Percentiles rank a stretch among this genome's conserved stretches.
Conservation (phyloP, 331 rosid genomes). For the Spiraea crenata region DNA sequence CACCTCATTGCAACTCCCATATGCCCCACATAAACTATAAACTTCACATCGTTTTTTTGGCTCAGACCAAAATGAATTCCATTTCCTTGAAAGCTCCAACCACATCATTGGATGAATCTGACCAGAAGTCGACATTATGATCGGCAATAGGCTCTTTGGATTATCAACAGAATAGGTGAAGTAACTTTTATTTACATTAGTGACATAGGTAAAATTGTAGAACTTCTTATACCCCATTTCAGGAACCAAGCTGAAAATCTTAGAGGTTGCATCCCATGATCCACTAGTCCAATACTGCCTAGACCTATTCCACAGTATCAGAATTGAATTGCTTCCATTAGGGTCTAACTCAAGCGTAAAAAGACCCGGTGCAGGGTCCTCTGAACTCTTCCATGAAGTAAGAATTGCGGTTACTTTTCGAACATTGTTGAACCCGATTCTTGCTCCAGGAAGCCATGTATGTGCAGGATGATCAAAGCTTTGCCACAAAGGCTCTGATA, state of each 20-base stretch:
- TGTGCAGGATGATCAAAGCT: slow-evolving; percentile 44
- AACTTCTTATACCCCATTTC: background rate
- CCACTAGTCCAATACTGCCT: slow-evolving; percentile 14
- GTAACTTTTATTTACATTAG: slow-evolving; percentile 6
- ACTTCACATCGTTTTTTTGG: slow-evolving; percentile 41
- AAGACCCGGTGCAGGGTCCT: slow-evolving; percentile 47
- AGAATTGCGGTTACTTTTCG: slow-evolving; percentile 24
- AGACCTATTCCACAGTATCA: slow-evolving; percentile 26
- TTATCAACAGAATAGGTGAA: background rate
- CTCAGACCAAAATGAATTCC: slow-evolving; percentile 36
- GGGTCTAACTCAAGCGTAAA: slow-evolving; percentile 30
- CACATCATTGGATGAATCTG: slow-evolving; percentile 4
- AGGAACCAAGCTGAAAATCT: background rate
- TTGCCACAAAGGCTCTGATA: slow-evolving; percentile 33
- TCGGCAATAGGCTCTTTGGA: background rate
- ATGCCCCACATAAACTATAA: slow-evolving; percentile 39
- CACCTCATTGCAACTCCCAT: slow-evolving; percentile 30
- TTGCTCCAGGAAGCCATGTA: slow-evolving; percentile 41
- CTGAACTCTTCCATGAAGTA: slow-evolving; percentile 43
- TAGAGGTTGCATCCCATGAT: background rate
- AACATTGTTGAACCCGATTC: slow-evolving; percentile 26
- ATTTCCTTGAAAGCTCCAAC: background rate
- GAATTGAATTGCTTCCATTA: background rate
- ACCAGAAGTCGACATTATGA: slow-evolving; percentile 10
- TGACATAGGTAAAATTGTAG: background rate